A percentile compares a stretch with the other conserved stretches of the same genome.
Conservation (phyloP, 371 early-diverging fungal genomes). For the Rhizopus delemar region DNA sequence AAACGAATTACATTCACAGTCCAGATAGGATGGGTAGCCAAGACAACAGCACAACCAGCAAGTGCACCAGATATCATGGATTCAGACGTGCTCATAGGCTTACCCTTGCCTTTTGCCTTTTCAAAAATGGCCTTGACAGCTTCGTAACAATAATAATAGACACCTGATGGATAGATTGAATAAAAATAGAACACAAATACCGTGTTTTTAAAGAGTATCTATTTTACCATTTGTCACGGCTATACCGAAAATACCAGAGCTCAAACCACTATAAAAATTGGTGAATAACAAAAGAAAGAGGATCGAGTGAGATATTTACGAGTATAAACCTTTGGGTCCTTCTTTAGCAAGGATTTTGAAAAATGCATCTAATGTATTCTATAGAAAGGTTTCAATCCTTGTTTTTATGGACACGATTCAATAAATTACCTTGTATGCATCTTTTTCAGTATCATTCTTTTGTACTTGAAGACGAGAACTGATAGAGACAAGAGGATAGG, state of each 20-base stretch:
- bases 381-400: constrained; percentile 5
- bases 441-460: constrained; percentile 63
- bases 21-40: constrained; percentile 97
- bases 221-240: constrained; percentile 88
- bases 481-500: constrained; percentile 93
- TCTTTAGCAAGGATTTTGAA: constrained; percentile 86
- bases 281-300: constrained; percentile 1
- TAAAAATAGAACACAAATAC: neutral
- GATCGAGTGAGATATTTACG: constrained; percentile 57
- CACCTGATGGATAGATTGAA: constrained; percentile 34
- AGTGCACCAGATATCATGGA: constrained; percentile 91
- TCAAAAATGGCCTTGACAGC: constrained; percentile 84
- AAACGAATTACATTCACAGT: constrained; percentile 79
- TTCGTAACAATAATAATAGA: constrained; percentile 96
- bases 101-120: constrained; percentile 57
- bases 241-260: constrained; percentile 94
- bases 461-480: constrained; percentile 89
- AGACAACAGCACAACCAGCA: constrained; percentile 85
- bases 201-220: constrained; percentile 1
- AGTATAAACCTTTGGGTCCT: constrained; percentile 87
- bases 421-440: constrained; percentile 63
- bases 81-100: constrained; percentile 77
- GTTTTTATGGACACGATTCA: neutral
- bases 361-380: constrained; percentile 77
- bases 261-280: constrained; percentile 72